Evolutionary conservation across 768 basidiomycete genomes (phyloP), one percentile per base, ranked within the genome.

Genomic region (Serendipita sp.): DNA sequence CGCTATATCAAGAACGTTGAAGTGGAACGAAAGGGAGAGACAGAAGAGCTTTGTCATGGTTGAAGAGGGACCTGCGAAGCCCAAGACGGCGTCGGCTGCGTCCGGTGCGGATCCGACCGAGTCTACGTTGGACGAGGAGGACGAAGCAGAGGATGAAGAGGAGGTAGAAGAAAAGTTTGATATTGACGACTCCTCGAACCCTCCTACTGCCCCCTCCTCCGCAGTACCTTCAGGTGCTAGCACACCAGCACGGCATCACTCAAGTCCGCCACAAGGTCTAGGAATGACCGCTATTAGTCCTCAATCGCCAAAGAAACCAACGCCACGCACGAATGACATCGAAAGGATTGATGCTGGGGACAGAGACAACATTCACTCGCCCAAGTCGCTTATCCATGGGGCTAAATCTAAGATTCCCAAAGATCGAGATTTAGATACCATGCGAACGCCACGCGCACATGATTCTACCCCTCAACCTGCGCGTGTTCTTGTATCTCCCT

Each of bases 31-130:
- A 74, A 85, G 95, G 28, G 92, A 98, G 75, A 84, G 96, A 53
- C 96, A 99, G 72, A 99, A 98, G 73, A 96, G 93, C 3, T 98
- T 98, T 69, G 96, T 98, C 47, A 90, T 99, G 18, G 92, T 99
- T 28, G 96, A 98, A 73, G 94, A 96, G 71, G 85, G 82, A 37
- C 83, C 86, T 0, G 70, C 76, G 15, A 81, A 81, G 68, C 66
- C 69, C 10, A 66, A 58, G 69, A 30, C 5, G 38, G 38, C 54
- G 66, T 5, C 30, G 38, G 28, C 56, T 30, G 24, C 28, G 3
- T n/a, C 56, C 4, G 60, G 64, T 37, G 28, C 48, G 63, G 66
- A 68, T 34, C 54, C 64, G 11, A 60, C 53, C 18, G 47, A 63
- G 24, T 46, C 63, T 47, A 48, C 65, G 45, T 30, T 24, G 13